These are phyloP conservation scores for Debaryomyces sp. DNA, from an alignment of 1,139 yeast genomes.

Conservation along the genomic window DNA sequence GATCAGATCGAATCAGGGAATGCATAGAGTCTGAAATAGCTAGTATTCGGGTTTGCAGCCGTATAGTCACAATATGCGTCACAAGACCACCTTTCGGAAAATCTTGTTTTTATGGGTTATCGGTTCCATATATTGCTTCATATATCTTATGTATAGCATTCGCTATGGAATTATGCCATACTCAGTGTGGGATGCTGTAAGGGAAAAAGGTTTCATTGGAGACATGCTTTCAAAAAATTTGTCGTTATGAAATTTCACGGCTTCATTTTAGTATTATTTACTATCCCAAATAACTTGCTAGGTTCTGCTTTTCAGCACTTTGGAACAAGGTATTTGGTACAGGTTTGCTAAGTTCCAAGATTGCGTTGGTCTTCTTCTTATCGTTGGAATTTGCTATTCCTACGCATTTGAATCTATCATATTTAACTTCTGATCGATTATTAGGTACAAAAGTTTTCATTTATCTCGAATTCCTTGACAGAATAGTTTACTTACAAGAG, in stretches of 20 bases:
- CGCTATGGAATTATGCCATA: conserved; percentile 27
- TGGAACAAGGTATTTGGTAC: conserved; percentile 33
- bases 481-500: conserved; percentile 32
- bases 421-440: conserved; percentile 33
- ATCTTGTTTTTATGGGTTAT: conserved; percentile 30
- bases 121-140: conserved; percentile 29
- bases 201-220: conserved; percentile 26
- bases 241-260: conserved; percentile 31
- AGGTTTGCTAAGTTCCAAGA: conserved; percentile 30
- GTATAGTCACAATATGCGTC: conserved; percentile 36
- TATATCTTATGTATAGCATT: conserved; percentile 33
- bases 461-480: conserved; percentile 27
- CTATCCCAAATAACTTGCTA: conserved; percentile 33
- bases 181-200: conserved; percentile 21
- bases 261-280: conserved; percentile 32
- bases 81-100: conserved; percentile 26
- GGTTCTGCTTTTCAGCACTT: conserved; percentile 34
- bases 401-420: conserved; percentile 33
- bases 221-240: conserved; percentile 33
- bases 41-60: conserved; percentile 33
- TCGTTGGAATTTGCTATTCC: conserved; percentile 34
- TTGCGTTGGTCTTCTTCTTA: conserved; percentile 30
- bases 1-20: conserved; percentile 37
- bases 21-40: conserved; percentile 27
- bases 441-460: conserved; percentile 34